Base-by-base conservation (phyloP, 164 flowering plant species). In the Umbellularia californica region DNA sequence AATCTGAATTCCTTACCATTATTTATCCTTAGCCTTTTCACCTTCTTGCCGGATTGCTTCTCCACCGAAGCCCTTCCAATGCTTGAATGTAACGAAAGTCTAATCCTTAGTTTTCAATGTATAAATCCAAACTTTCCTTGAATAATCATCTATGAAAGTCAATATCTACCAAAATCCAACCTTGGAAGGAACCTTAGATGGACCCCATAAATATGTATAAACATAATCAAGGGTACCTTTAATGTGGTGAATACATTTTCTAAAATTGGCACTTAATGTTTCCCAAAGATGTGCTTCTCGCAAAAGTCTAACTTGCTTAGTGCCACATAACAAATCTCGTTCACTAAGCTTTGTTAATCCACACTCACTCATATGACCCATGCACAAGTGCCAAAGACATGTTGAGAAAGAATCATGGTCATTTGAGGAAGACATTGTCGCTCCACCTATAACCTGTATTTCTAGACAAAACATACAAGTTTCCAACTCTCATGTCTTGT, bases 81-180 rank as follows among this genome's bases (percentile, higher is more conserved):
- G 23, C 13, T 22, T 64, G 23, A 64, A 6, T 22, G 24, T 6
- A 6, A 23, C 5, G 11, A 64, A 64, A 20, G 14, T 14, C 27
- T 23, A 3, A 23, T 5, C 13, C 25, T 64, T 64, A 23, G 12
- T 2, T 9, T 71, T 28, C 24, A 58, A 58, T 41, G 33, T n/a
- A 55, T 58, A 55, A 12, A 71, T 35, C 50, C 65, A 71, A 2
- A 58, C 33, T 71, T 71, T 71, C 28, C n/a, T 71, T 7, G 33
- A 50, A 23, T 71, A 52, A 30, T 71, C 64, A 55, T 52, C 64
- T 20, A 55, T 20, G n/a, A 71, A 71, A 58, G 28, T 25, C 28
- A 3, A 71, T 41, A 41, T 22, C 11, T 71, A 71, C 23, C 27
- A 19, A 20, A 15, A 51, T 13, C 65, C 50, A 17, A 28, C 74